Evolutionary conservation across 169 alveolate genomes (phyloP), one percentile per base, ranked within the genome.

Genomic region (Toxoplasma gondii): DNA sequence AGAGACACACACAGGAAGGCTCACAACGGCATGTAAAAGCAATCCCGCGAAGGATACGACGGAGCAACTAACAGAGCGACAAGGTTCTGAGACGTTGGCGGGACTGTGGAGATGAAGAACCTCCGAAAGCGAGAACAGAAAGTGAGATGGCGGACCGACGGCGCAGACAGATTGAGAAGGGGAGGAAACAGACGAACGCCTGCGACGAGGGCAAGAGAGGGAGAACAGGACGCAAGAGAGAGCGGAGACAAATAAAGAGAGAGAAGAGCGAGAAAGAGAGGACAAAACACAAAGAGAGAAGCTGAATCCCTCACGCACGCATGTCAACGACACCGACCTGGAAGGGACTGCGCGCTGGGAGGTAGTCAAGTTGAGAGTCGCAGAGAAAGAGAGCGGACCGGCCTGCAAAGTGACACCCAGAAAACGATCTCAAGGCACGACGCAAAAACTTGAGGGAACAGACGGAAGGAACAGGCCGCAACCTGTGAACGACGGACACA

Each of bases 361-460:
- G 92, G 80, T 86, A 86, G 45, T 86, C 92, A 34, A 86, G 80
- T 19, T 29, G 36, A 38, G 70, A 41, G 80, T 86, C 58, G 49
- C 44, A 86, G 38, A 86, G 81, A 29, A 86, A 49, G 24, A 86
- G 92, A 17, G 43, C 80, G 49, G 92, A 16, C 9, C 92, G 92
- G 49, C 45, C 92, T 86, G 92, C 64, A 29, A 27, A 80, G 24
- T 2, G 24, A 49, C 88, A 80, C 12, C 88, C 27, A 38, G 9
- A 38, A 34, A 17, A 78, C 41, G 22, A 27, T 22, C 17, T 22
- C 27, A 27, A 64, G 27, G 78, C 17, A 64, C n/a, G 27, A 64
- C 17, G 27, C 17, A 27, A 64, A 70, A 22, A 70, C 44, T 34
- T 34, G 83, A 70, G 83, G 29, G 39, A 10, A 70, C 34, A 70